A percentile compares a stretch with the other conserved stretches of the same genome.
phyloP scores from a whole-genome alignment of 441 rosid species.

The Capsella rubella region DNA sequence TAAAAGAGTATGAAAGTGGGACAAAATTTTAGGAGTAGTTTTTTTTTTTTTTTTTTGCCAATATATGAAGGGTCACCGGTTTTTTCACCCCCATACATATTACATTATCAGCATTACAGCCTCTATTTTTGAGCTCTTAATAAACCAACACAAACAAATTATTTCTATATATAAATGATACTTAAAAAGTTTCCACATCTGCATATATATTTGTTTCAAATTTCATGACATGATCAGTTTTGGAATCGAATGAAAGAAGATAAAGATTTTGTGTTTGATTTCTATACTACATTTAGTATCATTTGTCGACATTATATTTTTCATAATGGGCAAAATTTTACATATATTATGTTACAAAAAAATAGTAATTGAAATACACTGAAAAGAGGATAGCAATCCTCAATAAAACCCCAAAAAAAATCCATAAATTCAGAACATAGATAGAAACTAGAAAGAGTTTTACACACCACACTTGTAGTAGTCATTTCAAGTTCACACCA shows the following conservation, averaged over 20 bases:
- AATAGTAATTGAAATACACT: neutral
- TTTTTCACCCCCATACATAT: too few relatives aligned
- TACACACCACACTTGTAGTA: constrained; percentile 37
- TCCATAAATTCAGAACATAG: constrained; percentile 29
- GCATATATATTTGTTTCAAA: neutral
- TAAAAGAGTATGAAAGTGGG: constrained; percentile 10
- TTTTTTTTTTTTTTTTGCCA: neutral
- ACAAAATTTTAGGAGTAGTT: constrained; percentile 3
- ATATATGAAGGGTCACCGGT: too few relatives aligned
- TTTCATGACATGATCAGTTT: constrained; percentile 18
- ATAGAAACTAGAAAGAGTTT: constrained; percentile 21
- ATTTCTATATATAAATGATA: constrained; percentile 13
- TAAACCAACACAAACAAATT: too few relatives aligned
- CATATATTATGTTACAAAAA: too few relatives aligned
- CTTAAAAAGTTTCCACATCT: constrained; percentile 2
- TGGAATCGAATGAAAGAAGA: constrained; percentile 8
- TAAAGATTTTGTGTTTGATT: neutral
- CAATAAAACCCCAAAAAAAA: constrained; percentile 21
- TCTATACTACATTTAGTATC: neutral
- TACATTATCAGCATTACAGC: too few relatives aligned
- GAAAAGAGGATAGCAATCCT: constrained; percentile 1
- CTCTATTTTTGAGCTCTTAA: too few relatives aligned
- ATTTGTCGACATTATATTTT: neutral
- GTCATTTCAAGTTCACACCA: constrained; percentile 37
- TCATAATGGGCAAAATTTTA: constrained; percentile 21